Evolutionary conservation across 495 filamentous ascomycete species (phyloP).

Genomic region (Achaetomiella virescens): DNA sequence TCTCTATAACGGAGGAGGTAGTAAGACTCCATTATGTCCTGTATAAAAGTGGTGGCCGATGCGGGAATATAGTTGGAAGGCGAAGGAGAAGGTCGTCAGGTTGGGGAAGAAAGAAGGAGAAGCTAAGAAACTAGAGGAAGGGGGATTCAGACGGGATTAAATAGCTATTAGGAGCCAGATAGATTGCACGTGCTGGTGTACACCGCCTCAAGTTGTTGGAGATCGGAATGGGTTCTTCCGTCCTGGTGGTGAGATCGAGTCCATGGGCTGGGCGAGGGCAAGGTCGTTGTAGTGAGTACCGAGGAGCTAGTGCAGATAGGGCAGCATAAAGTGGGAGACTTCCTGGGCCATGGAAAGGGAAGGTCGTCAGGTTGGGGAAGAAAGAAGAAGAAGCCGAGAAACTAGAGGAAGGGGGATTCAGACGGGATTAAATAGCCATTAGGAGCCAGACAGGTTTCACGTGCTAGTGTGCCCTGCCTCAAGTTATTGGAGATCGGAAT

Average conservation of each 20-base stretch:
- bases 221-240: neutral
- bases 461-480: neutral
- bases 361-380: neutral
- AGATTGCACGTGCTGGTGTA: neutral
- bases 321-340: conserved; percentile 1
- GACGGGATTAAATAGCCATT: neutral
- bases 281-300: neutral
- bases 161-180: neutral
- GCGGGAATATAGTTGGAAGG: neutral
- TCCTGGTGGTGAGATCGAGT: neutral
- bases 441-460: neutral
- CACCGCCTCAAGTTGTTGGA: neutral
- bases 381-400: neutral
- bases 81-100: neutral
- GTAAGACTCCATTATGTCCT: too few species aligned
- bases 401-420: neutral
- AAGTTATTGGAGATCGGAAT: conserved; percentile 2
- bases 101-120: neutral
- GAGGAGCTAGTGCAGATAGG: conserved; percentile 2
- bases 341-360: neutral
- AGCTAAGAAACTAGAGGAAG: neutral
- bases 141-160: neutral
- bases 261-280: neutral
- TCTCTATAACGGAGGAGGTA: too few species aligned
- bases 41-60: neutral